Evolutionary conservation across 2,329 filamentous ascomycete species (phyloP).

Genomic region (Arthrobotrys megalospora): DNA sequence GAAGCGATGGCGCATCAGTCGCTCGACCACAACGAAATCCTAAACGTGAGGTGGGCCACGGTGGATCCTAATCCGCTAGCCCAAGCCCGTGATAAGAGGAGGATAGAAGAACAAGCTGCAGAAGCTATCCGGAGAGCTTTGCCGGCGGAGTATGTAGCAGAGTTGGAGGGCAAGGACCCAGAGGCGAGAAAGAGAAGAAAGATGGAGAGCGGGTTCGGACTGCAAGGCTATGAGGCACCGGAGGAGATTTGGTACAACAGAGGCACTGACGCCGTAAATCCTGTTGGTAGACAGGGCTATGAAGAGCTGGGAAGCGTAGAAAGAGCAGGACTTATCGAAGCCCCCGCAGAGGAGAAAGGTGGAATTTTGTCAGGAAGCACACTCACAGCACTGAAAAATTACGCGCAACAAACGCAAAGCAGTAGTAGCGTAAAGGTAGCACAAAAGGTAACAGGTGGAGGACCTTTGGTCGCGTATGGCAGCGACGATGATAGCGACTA

Average conservation of each 20-base stretch:
- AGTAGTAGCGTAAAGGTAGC: constrained; percentile 68
- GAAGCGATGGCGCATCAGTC: constrained; percentile 97
- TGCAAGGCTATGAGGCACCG: constrained; percentile 92
- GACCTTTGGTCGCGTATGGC: constrained; percentile 88
- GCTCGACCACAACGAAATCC: constrained; percentile 89
- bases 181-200: constrained; percentile 89
- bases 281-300: constrained; percentile 74
- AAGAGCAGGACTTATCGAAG: constrained; percentile 68
- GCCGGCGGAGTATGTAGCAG: constrained; percentile 89
- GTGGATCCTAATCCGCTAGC: constrained; percentile 96
- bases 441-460: constrained; percentile 72
- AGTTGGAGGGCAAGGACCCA: constrained; percentile 91
- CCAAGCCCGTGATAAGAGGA: constrained; percentile 88
- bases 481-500: constrained; percentile 80
- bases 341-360: constrained; percentile 67
- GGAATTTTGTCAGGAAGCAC: constrained; percentile 88
- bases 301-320: constrained; percentile 67
- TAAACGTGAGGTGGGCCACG: constrained; percentile 98
- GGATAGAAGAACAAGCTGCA: constrained; percentile 95
- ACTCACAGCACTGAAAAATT: constrained; percentile 80
- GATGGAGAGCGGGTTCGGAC: constrained; percentile 87
- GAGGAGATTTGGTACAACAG: constrained; percentile 94
- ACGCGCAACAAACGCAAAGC: constrained; percentile 68
- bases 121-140: constrained; percentile 91
- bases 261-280: constrained; percentile 78